Conservation (phyloP, 2,329 filamentous ascomycete genomes). For the Thelonectria rubi region DNA sequence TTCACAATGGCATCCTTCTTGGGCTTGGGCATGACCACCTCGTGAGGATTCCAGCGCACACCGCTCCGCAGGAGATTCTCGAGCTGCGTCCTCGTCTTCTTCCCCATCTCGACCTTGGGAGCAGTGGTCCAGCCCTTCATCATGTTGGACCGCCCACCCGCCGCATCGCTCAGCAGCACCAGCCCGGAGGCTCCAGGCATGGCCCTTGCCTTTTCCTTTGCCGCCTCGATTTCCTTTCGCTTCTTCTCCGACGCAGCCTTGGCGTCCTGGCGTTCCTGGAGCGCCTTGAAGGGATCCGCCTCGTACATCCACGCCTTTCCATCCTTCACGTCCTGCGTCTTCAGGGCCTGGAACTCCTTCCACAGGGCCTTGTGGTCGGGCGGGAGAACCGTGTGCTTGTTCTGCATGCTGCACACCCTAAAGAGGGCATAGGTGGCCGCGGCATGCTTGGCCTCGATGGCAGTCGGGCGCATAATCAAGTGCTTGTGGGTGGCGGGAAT, state of each 20-base stretch:
- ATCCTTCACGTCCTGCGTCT: conserved; percentile 80
- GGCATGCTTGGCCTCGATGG: conserved; percentile 91
- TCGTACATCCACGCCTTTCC: conserved; percentile 91
- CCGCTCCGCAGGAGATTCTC: conserved; percentile 81
- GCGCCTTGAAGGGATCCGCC: conserved; percentile 88
- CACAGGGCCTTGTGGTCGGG: conserved; percentile 89
- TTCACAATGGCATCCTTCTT: conserved; percentile 71
- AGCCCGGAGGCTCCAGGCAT: conserved; percentile 67
- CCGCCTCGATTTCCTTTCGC: conserved; percentile 73
- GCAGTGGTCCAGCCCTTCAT: conserved; percentile 84
- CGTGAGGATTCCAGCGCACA: conserved; percentile 88
- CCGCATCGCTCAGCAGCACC: conserved; percentile 58
- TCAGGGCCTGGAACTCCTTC: conserved; percentile 89
- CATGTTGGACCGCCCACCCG: conserved; percentile 49
- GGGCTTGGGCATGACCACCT: conserved; percentile 67
- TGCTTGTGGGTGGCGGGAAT: conserved; percentile 80
- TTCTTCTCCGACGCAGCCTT: conserved; percentile 82
- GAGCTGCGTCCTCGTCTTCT: conserved; percentile 78
- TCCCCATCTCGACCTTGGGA: conserved; percentile 93
- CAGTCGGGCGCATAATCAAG: conserved; percentile 77
- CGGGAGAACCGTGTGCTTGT: conserved; percentile 92
- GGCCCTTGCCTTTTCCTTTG: conserved; percentile 73
- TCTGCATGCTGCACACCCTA: conserved; percentile 93
- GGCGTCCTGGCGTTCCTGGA: conserved; percentile 81
- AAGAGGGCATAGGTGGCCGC: conserved; percentile 92